phyloP scores from a whole-genome alignment of 768 basidiomycete species.

The Filobasidium floriforme region DNA sequence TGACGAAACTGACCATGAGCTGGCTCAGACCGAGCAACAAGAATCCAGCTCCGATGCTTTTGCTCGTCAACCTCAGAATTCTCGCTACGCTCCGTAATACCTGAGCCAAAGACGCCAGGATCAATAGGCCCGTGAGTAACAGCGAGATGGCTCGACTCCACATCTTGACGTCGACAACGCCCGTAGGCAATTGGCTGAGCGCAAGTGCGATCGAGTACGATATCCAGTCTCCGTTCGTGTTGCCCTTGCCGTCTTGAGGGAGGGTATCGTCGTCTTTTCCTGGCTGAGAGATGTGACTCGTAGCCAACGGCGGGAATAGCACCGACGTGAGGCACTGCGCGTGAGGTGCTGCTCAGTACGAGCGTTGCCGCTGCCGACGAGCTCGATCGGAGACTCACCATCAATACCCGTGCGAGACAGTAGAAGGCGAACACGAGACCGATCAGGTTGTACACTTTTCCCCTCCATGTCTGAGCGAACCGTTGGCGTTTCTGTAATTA shows the following conservation, averaged over 20 bases:
- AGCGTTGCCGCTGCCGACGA: background rate
- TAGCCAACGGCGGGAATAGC: conserved; percentile 33
- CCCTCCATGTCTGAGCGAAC: conserved; percentile 36
- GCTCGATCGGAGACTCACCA: conserved; percentile 26
- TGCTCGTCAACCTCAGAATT: conserved; percentile 38
- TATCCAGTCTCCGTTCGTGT: conserved; percentile 45
- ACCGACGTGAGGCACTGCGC: conserved; percentile 38
- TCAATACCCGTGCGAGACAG: conserved; percentile 39
- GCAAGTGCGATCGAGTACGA: conserved; percentile 40
- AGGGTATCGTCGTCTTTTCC: background rate
- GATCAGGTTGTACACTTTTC: conserved; percentile 36
- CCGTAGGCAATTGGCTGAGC: conserved; percentile 35
- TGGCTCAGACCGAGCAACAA: conserved; percentile 39
- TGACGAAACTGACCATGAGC: conserved; percentile 33
- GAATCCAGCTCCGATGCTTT: conserved; percentile 41
- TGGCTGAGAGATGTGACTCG: conserved; percentile 21
- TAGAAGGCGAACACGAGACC: conserved; percentile 40
- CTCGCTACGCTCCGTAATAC: conserved; percentile 37
- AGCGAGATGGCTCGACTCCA: conserved; percentile 41
- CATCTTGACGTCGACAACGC: conserved; percentile 31
- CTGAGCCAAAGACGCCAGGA: conserved; percentile 41
- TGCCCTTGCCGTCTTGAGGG: conserved; percentile 27
- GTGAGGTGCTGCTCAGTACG: background rate
- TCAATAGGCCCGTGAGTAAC: conserved; percentile 40
- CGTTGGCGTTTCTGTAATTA: conserved; percentile 32